A percentile compares a stretch with the other conserved stretches of the same genome.
These are phyloP conservation scores for Nakazawaea ambrosiae DNA, from an alignment of 805 yeast genomes.

Conservation along the genomic window DNA sequence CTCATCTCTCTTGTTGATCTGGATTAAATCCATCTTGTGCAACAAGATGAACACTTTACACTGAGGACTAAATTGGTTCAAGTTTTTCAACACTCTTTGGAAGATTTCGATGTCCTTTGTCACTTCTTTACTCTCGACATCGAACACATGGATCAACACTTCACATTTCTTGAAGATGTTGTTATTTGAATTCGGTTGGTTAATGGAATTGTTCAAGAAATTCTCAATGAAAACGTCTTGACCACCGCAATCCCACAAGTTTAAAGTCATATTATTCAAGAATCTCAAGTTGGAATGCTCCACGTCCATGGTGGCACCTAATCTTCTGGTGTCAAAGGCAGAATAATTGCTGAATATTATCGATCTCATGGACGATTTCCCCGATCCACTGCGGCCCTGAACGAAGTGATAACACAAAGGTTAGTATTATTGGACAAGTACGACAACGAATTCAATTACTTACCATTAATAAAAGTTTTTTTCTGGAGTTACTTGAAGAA, in stretches of 20 bases:
- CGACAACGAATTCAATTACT: neutral
- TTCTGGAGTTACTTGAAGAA: constrained; percentile 4
- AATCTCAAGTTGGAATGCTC: constrained; percentile 93
- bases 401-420: constrained; percentile 11
- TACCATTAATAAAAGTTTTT: constrained; percentile 12
- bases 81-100: constrained; percentile 70
- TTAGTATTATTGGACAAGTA: neutral
- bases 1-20: constrained; percentile 77
- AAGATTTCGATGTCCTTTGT: constrained; percentile 91
- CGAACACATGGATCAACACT: constrained; percentile 92
- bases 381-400: constrained; percentile 93
- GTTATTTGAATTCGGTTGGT: constrained; percentile 65
- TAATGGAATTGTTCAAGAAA: constrained; percentile 35
- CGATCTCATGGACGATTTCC: constrained; percentile 95
- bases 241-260: constrained; percentile 98
- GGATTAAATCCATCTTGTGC: constrained; percentile 96
- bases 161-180: constrained; percentile 95
- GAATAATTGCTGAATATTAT: constrained; percentile 93
- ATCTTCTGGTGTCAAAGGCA: constrained; percentile 90
- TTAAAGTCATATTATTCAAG: constrained; percentile 89
- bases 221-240: constrained; percentile 96
- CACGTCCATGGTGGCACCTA: constrained; percentile 98
- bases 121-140: constrained; percentile 87
- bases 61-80: constrained; percentile 78
- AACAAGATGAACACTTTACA: constrained; percentile 87